phyloP scores from a whole-genome alignment of 208 protist species.

The Phytomonas francai region DNA sequence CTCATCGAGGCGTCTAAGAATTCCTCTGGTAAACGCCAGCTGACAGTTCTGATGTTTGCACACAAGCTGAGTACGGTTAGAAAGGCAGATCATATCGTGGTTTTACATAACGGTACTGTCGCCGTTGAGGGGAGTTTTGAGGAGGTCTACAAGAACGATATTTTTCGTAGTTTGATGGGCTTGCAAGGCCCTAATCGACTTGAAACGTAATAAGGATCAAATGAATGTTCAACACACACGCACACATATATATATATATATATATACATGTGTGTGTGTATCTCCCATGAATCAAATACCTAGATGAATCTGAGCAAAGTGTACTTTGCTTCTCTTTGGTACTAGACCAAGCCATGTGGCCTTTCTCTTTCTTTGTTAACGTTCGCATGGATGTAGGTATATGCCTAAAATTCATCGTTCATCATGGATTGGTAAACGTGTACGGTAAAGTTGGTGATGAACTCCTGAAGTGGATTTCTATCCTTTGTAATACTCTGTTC shows the following conservation, averaged over 20 bases:
- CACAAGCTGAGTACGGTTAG: slow-evolving; percentile 85
- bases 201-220: too few species aligned
- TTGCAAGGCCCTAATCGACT: too few species aligned
- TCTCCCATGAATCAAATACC: too few species aligned
- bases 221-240: not conserved
- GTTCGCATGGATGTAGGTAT: too few species aligned
- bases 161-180: slow-evolving; percentile 67
- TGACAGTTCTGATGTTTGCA: slow-evolving; percentile 84
- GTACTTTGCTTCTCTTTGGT: too few species aligned
- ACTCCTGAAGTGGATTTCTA: too few species aligned
- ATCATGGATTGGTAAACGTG: too few species aligned
- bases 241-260: not conserved
- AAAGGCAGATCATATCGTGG: slow-evolving; percentile 81
- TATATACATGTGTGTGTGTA: too few species aligned
- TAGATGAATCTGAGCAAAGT: too few species aligned
- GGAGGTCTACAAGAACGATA: slow-evolving; percentile 38
- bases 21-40: slow-evolving; percentile 27
- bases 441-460: too few species aligned
- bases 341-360: too few species aligned
- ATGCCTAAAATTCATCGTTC: not conserved
- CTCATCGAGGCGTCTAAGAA: slow-evolving; percentile 61
- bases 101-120: slow-evolving; percentile 75
- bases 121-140: slow-evolving; percentile 67
- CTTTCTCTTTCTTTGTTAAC: slow-evolving; percentile 1
- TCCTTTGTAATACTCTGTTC: too few species aligned